Evolutionary conservation across 768 basidiomycete species (phyloP).

Genomic region (button mushroom (Agaricus bisporus)): DNA sequence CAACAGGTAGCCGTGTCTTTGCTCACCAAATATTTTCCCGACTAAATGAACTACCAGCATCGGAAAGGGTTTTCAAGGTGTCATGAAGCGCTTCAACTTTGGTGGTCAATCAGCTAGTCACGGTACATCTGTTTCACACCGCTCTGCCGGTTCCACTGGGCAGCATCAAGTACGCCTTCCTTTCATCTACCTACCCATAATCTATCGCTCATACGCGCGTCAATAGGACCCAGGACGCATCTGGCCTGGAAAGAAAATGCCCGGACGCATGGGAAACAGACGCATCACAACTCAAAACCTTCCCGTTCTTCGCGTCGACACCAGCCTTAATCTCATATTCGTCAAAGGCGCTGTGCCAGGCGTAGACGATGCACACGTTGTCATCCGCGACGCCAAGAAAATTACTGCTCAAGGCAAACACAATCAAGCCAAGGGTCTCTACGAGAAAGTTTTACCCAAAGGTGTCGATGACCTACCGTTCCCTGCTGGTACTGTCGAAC

Average conservation of each 20-base stretch:
- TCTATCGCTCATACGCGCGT: constrained; percentile 3
- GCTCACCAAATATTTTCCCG: neutral
- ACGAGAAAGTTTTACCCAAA: constrained; percentile 74
- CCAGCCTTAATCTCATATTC: constrained; percentile 79
- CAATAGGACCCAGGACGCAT: constrained; percentile 89
- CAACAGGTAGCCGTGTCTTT: constrained; percentile 57
- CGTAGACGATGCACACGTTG: constrained; percentile 79
- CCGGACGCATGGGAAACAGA: constrained; percentile 85
- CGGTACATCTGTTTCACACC: constrained; percentile 93
- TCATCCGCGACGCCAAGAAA: constrained; percentile 88
- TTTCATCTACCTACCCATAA: neutral
- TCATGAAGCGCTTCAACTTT: constrained; percentile 96
- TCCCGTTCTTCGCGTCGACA: constrained; percentile 83
- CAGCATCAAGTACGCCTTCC: constrained; percentile 70
- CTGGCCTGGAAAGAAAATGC: constrained; percentile 98
- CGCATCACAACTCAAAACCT: constrained; percentile 86
- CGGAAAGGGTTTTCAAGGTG: constrained; percentile 95
- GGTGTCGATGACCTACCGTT: constrained; percentile 85
- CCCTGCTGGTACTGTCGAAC: constrained; percentile 80
- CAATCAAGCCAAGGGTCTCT: constrained; percentile 64
- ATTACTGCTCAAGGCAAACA: constrained; percentile 58
- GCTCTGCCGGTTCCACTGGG: constrained; percentile 89
- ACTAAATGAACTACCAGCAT: constrained; percentile 44
- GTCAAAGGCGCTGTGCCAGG: constrained; percentile 92
- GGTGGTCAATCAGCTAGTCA: constrained; percentile 89